Conservation (phyloP, 345 rosid species). For the Citrus hindsii region DNA sequence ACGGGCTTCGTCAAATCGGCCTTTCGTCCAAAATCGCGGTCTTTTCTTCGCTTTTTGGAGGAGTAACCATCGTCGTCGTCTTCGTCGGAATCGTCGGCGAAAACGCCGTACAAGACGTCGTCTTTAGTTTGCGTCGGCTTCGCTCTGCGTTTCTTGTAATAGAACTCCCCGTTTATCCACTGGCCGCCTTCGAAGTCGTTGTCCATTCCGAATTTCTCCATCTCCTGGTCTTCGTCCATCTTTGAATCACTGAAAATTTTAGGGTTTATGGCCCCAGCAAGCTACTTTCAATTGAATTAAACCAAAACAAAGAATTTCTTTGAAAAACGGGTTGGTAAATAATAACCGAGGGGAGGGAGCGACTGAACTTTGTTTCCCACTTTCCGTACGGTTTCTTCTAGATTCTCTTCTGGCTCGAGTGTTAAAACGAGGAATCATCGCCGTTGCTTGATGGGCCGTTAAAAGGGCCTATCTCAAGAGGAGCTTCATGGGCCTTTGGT, state of each 20-base stretch:
- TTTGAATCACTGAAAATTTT: neutral
- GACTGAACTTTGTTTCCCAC: too few species aligned
- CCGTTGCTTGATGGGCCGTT: neutral
- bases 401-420: too few species aligned
- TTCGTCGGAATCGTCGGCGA: slow-evolving; percentile 58
- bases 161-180: slow-evolving; percentile 72
- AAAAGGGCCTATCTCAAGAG: neutral
- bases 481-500: neutral
- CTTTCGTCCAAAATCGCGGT: slow-evolving; percentile 44
- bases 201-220: slow-evolving; percentile 81
- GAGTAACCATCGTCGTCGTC: slow-evolving; percentile 28
- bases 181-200: slow-evolving; percentile 82
- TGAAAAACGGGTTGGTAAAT: too few species aligned
- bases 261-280: neutral
- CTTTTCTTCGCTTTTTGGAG: slow-evolving; percentile 48
- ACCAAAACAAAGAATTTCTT: neutral
- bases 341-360: too few species aligned
- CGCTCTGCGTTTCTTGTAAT: slow-evolving; percentile 54
- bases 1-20: slow-evolving; percentile 78
- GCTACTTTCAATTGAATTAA: neutral
- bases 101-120: slow-evolving; percentile 62
- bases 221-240: slow-evolving; percentile 86
- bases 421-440: neutral
- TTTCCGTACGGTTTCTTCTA: too few species aligned
- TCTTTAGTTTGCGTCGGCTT: slow-evolving; percentile 71